Base-by-base conservation (phyloP, 139 green algal species). In the Ettlia oleoabundans region DNA sequence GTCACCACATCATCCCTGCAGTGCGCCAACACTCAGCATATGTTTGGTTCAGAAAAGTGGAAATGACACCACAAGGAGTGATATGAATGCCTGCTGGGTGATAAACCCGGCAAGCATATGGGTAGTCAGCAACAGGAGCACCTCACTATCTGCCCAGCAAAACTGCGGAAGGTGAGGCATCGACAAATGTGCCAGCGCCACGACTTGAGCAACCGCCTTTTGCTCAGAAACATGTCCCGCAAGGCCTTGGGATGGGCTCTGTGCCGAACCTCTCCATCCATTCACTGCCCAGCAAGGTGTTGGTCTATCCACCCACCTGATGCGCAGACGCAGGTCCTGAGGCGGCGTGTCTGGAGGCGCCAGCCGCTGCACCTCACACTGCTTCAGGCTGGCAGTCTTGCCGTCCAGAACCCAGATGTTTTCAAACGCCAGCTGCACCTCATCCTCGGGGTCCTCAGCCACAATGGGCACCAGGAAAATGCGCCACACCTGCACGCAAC, bases 371-470 rank as follows among this genome's bases (percentile, higher is more conserved):
- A 88, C 78, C 28, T 69, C 38, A 10, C 32, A 26, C 5, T 42
- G 40, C 21, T n/a, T 13, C 33, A 88, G 13, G 9, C 15, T 82
- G 71, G 79, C 42, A 24, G 78, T 37, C 61, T 81, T 78, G 35
- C 35, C 33, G 40, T 88, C 80, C 68, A 88, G 38, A 22, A 85
- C n/a, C 32, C 62, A 88, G 13, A 88, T 41, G 22, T 73, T 18
- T 3, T 78, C 68, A 51, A 84, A 79, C 53, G 51, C 61, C 47
- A 84, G 52, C 68, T 65, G 32, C 40, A 64, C 40, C n/a, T n/a
- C n/a, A n/a, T n/a, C n/a, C n/a, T n/a, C n/a, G 8, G 82, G 82
- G n/a, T 87, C 83, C 33, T 18, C 13, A 18, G 35, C 40, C 0
- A 35, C 21, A 1, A 85, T 26, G 7, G 40, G 63, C 0, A 84